A percentile compares a stretch with the other conserved stretches of the same genome.
These are phyloP conservation scores for Ensete ventricosum DNA, from an alignment of 176 grass and related monocot species.

Conservation along the genomic window DNA sequence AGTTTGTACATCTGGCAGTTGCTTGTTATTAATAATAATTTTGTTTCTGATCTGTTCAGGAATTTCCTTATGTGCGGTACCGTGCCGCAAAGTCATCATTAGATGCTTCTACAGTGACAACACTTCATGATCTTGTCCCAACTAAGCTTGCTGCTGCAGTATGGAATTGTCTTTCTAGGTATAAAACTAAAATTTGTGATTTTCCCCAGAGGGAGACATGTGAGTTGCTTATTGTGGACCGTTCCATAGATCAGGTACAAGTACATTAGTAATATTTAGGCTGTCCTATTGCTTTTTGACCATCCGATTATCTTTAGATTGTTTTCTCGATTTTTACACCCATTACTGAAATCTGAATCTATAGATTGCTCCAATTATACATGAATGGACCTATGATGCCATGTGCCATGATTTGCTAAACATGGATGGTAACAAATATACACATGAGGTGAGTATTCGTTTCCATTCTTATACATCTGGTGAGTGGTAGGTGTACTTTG, in stretches of 20 bases:
- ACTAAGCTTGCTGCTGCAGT: conserved; percentile 83
- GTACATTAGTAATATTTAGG: neutral
- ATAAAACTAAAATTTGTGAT: conserved; percentile 49
- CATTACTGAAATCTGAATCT: too few species aligned
- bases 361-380: conserved; percentile 88
- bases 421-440: conserved; percentile 93
- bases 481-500: neutral
- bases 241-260: conserved; percentile 71
- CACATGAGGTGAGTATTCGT: conserved; percentile 55
- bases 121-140: conserved; percentile 55
- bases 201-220: conserved; percentile 85
- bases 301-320: neutral
- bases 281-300: neutral
- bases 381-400: conserved; percentile 97
- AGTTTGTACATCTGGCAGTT: neutral
- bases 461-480: neutral
- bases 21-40: neutral
- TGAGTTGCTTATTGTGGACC: conserved; percentile 88
- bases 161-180: conserved; percentile 58
- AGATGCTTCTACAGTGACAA: conserved; percentile 67
- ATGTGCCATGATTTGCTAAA: conserved; percentile 85
- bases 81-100: conserved; percentile 75
- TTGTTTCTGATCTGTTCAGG: conserved; percentile 30
- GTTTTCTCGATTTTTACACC: neutral
- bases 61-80: conserved; percentile 85